Conservation (phyloP, 441 rosid genomes). For the Francoa sonchifolia region DNA sequence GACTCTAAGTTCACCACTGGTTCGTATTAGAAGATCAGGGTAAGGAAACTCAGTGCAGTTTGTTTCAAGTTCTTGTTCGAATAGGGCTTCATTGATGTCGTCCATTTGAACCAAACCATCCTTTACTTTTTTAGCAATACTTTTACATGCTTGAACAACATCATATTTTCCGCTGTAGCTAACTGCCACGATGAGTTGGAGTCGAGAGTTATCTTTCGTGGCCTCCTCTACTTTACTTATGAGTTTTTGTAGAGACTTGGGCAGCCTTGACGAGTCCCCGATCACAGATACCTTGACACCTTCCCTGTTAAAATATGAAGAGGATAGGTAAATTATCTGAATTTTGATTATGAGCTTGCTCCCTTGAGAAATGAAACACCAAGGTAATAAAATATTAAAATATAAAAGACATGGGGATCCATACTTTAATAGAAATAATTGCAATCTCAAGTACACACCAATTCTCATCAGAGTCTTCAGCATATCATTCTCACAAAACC, state of each 20-base stretch:
- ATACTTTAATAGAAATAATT: too few species aligned
- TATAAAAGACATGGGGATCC: too few species aligned
- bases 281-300: slow-evolving; percentile 41
- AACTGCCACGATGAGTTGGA: slow-evolving; percentile 62
- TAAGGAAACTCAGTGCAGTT: slow-evolving; percentile 41
- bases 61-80: slow-evolving; percentile 53
- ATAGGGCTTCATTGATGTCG: slow-evolving; percentile 39
- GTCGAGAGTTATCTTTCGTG: slow-evolving; percentile 33
- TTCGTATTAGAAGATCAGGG: slow-evolving; percentile 64
- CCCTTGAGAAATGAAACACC: neutral
- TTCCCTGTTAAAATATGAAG: slow-evolving; percentile 17
- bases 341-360: neutral
- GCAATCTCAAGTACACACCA: too few species aligned
- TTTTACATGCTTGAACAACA: slow-evolving; percentile 52
- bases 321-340: neutral
- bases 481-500: too few species aligned
- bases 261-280: slow-evolving; percentile 59
- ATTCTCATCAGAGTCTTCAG: too few species aligned
- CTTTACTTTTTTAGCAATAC: slow-evolving; percentile 39
- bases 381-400: neutral
- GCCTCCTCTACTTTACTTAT: slow-evolving; percentile 33
- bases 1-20: slow-evolving; percentile 64
- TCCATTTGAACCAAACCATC: slow-evolving; percentile 32
- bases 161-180: slow-evolving; percentile 73
- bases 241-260: slow-evolving; percentile 24